Percentiles rank a stretch among this genome's conserved stretches.
phyloP scores from a whole-genome alignment of 2,329 filamentous ascomycete genomes.

The Aotearoamyces nothofagi region DNA sequence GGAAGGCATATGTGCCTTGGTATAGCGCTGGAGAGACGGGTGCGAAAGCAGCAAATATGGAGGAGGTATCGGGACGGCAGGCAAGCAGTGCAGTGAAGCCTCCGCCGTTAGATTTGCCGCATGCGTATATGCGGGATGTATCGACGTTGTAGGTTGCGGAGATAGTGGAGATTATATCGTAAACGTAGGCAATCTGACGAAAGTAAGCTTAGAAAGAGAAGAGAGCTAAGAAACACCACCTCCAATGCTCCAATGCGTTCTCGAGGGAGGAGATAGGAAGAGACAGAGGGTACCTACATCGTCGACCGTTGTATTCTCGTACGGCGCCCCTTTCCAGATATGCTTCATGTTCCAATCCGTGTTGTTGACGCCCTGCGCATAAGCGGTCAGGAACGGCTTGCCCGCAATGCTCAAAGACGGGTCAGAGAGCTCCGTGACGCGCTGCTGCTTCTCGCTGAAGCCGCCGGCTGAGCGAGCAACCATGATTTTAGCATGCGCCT shows the following conservation, averaged over 20 bases:
- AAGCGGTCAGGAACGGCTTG: constrained; percentile 13
- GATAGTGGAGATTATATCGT: no score
- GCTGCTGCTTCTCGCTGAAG: constrained; percentile 12
- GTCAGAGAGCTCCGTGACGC: constrained; percentile 14
- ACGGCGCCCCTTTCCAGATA: constrained; percentile 14
- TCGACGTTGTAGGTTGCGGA: constrained; percentile 22
- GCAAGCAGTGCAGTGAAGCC: constrained; percentile 24
- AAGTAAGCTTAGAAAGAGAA: background rate
- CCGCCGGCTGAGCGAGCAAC: constrained; percentile 8
- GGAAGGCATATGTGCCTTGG: constrained; percentile 2
- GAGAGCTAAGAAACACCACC: no score
- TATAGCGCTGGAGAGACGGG: constrained; percentile 28
- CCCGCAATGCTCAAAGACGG: constrained; percentile 12
- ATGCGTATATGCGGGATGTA: constrained; percentile 24
- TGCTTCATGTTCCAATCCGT: constrained; percentile 12
- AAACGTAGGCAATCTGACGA: constrained; percentile 11
- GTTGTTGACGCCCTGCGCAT: constrained; percentile 14
- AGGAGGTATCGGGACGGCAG: constrained; percentile 21
- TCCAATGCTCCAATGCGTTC: no score
- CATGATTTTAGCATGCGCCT: background rate
- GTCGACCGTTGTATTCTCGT: constrained; percentile 13
- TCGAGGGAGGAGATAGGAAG: constrained; percentile 1
- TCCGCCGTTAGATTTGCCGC: constrained; percentile 28
- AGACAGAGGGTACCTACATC: no score
- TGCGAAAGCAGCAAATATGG: constrained; percentile 27